Percentiles rank a stretch among this genome's conserved stretches.
Evolutionary conservation across 2,329 filamentous ascomycete species (phyloP).

Genomic region (Orbilia quercus): DNA sequence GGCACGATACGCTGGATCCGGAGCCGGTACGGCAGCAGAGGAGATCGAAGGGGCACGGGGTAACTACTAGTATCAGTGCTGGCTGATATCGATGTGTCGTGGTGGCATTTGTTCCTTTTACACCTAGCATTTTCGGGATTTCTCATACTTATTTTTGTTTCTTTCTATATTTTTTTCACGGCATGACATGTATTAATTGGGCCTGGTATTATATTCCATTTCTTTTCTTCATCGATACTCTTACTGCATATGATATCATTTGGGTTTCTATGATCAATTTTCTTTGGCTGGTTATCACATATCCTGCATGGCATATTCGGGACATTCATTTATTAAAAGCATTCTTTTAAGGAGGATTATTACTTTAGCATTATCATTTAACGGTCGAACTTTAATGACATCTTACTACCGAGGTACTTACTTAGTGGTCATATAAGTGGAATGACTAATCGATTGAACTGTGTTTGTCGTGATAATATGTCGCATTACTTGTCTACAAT

Average conservation of each 20-base stretch:
- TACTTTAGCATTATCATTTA: too few species aligned
- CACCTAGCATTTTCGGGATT: neutral
- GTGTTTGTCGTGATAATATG: too few species aligned
- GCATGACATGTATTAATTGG: too few species aligned
- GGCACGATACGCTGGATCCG: too few species aligned
- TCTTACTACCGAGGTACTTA: too few species aligned
- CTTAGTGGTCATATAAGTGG: too few species aligned
- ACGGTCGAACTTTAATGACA: too few species aligned
- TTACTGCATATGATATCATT: constrained; percentile 10
- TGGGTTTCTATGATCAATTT: constrained; percentile 1
- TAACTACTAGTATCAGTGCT: neutral
- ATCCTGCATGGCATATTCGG: neutral
- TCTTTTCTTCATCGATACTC: constrained; percentile 10
- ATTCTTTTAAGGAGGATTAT: neutral
- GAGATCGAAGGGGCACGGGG: neutral
- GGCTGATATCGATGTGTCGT: too few species aligned
- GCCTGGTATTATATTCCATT: neutral
- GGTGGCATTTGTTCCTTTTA: neutral
- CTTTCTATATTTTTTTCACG: constrained; percentile 7
- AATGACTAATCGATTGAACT: too few species aligned
- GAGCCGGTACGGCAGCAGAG: neutral
- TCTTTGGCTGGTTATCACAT: neutral
- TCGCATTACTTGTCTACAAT: too few species aligned
- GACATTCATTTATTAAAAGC: neutral
- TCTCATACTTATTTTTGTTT: constrained; percentile 6